phyloP scores from a whole-genome alignment of 2,329 filamentous ascomycete genomes.

The Basipetospora chlamydospora region DNA sequence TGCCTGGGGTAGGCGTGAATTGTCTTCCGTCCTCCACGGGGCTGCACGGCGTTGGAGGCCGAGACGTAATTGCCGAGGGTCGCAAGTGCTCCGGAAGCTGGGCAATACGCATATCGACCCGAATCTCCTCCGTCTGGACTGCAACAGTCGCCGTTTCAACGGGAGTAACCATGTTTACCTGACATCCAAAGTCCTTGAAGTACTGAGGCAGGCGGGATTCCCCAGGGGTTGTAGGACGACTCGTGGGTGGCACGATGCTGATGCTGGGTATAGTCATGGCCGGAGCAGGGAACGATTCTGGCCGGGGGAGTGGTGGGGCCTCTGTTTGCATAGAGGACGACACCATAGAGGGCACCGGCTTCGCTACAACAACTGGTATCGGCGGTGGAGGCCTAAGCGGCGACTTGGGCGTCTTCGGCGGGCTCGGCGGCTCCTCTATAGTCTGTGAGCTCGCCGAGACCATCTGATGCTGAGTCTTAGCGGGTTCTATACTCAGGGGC shows the following conservation, averaged over 20 bases:
- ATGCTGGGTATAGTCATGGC: conserved; percentile 63
- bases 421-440: conserved; percentile 45
- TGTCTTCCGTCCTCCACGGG: conserved; percentile 21
- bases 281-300: conserved; percentile 17
- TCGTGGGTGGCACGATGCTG: conserved; percentile 76
- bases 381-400: conserved; percentile 23
- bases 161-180: conserved; percentile 38
- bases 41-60: conserved; percentile 38
- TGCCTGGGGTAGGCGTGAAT: conserved; percentile 37
- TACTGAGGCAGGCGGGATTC: conserved; percentile 65
- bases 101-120: conserved; percentile 62
- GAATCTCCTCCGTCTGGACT: conserved; percentile 83
- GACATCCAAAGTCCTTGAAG: conserved; percentile 68
- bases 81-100: conserved; percentile 65
- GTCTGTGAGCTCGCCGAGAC: conserved; percentile 53
- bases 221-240: conserved; percentile 64
- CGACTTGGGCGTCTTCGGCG: conserved; percentile 48
- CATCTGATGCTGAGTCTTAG: conserved; percentile 31
- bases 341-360: conserved; percentile 30
- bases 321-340: conserved; percentile 50
- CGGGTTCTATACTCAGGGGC: conserved; percentile 33
- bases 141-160: conserved; percentile 18
- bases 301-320: conserved; percentile 14
- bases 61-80: conserved; percentile 57
- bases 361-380: conserved; percentile 15